These are phyloP conservation scores for Camelina hispida DNA, from an alignment of 345 rosid species.

Conservation along the genomic window DNA sequence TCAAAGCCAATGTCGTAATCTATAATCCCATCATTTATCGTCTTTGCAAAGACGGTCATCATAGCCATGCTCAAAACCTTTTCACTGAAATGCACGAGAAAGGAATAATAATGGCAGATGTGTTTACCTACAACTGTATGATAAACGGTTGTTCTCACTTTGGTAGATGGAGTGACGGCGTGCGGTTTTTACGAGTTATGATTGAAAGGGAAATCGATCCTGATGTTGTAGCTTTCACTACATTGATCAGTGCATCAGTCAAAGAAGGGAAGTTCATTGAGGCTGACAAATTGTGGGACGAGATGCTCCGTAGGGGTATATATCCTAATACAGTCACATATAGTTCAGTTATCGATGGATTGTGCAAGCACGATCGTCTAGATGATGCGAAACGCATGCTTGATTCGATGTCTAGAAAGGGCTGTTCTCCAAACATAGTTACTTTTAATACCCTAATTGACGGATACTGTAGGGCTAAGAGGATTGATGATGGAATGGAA, in stretches of 20 bases:
- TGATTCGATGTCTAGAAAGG: neutral
- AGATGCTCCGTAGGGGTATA: neutral
- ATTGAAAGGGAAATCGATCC: slow-evolving; percentile 35
- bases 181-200: neutral
- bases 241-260: neutral
- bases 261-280: neutral
- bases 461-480: too few species aligned
- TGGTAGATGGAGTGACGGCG: slow-evolving; percentile 14
- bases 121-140: neutral
- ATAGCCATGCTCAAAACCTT: neutral
- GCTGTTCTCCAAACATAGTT: too few species aligned
- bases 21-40: slow-evolving; percentile 4
- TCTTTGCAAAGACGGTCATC: neutral
- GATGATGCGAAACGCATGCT: neutral
- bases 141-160: neutral
- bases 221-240: neutral
- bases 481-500: too few species aligned
- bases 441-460: too few species aligned
- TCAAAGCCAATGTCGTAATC: neutral
- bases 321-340: neutral
- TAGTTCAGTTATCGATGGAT: neutral
- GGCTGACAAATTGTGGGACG: neutral
- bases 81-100: neutral
- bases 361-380: neutral
- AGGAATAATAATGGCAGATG: neutral